Evolutionary conservation across 73 alveolate species (phyloP), one percentile per base, ranked within the genome.

Genomic region (Durusdinium trenchii): DNA sequence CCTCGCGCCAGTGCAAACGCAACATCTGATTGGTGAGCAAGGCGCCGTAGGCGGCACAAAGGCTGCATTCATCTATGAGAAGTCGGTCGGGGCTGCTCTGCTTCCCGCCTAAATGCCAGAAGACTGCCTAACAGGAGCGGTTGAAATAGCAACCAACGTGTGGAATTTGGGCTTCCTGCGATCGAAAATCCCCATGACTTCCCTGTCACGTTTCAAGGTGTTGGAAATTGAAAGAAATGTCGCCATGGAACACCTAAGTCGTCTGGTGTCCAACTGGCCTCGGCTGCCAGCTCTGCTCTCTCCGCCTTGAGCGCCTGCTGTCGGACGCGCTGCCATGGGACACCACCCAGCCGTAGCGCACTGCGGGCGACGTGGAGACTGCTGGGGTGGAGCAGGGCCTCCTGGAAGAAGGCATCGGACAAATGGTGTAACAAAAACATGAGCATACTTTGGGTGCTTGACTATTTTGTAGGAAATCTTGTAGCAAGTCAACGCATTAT

Each of bases 301-400:
- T 47, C 50, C 4, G 92, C 92, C 14, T 82, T 47, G 14, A 46
- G n/a, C 30, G 92, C 92, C 35, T 82, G n/a, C 71, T 48, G 92
- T n/a, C 48, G 46, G 47, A 82, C 92, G 16, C 10, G 35, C 10
- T 46, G 71, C 92, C 92, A 82, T 10, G 67, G 18, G n/a, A 82
- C 92, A 42, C 92, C 92, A 6, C 92, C 92, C 3, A 82, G 69
- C 12, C 92, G 69, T 14, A 46, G 30, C 4, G 71, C 43, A 50
- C 92, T 82, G 12, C 67, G 92, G 14, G 92, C 92, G 50, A 82
- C 92, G 48, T 82, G 92, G 35, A 82, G 48, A n/a, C 92, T 47
- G 69, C 92, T 82, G 46, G 92, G 92, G 48, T 82, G 92, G 48
- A 82, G 73, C 43, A 82, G 92, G 48, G 92, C 92, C 92, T 46